Evolutionary conservation across 345 rosid genomes (phyloP).

Genomic region (Arabidopsis suecica): DNA sequence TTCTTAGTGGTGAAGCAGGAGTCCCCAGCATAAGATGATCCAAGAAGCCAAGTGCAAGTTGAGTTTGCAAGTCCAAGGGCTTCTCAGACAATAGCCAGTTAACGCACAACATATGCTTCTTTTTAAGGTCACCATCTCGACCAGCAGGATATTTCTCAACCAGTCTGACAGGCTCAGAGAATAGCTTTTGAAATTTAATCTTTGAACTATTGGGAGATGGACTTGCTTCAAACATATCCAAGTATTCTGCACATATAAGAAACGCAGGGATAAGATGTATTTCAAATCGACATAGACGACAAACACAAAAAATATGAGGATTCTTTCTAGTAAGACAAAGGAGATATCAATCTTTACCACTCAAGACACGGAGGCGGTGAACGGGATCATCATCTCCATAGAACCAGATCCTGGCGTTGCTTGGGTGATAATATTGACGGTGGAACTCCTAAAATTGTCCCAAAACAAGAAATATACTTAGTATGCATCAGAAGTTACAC

Average conservation of each 20-base stretch:
- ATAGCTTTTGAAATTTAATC: conserved; percentile 64
- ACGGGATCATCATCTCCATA: conserved; percentile 92
- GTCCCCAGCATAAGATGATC: conserved; percentile 96
- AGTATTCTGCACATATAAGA: conserved; percentile 65
- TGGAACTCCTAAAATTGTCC: conserved; percentile 77
- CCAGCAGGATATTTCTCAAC: conserved; percentile 89
- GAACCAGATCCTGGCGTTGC: conserved; percentile 97
- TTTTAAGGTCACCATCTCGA: conserved; percentile 75
- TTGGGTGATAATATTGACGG: conserved; percentile 86
- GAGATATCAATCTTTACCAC: conserved; percentile 59
- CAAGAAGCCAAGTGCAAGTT: conserved; percentile 85
- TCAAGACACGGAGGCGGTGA: conserved; percentile 80
- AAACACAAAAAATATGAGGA: conserved; percentile 15
- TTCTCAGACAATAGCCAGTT: conserved; percentile 91
- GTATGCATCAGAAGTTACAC: conserved; percentile 24
- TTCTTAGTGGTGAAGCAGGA: conserved; percentile 95
- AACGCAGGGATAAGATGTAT: conserved; percentile 29
- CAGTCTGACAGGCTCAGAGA: conserved; percentile 73
- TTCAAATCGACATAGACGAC: neutral
- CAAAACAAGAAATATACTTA: conserved; percentile 17
- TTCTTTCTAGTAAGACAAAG: neutral
- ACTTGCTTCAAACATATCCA: conserved; percentile 75
- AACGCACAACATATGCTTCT: conserved; percentile 94
- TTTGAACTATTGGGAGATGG: conserved; percentile 69
- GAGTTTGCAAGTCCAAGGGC: conserved; percentile 88